phyloP scores from a whole-genome alignment of 345 rosid species.

The Arabidopsis suecica region DNA sequence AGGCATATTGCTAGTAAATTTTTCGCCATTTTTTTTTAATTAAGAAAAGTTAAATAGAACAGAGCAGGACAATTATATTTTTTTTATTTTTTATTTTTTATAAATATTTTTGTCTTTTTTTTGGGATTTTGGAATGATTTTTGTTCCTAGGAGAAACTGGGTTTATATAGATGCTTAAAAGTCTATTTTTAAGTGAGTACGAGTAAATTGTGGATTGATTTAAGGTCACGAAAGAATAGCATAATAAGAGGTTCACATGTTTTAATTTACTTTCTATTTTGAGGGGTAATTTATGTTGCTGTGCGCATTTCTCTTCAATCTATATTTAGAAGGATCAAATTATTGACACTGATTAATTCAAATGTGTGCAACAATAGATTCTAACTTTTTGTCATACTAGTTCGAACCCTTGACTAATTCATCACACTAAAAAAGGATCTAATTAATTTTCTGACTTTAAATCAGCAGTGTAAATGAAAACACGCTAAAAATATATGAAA shows the following conservation, averaged over 20 bases:
- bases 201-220: conserved; percentile 30
- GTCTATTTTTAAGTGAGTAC: conserved; percentile 22
- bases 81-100: background rate
- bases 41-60: background rate
- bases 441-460: conserved; percentile 7
- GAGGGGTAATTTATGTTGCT: conserved; percentile 11
- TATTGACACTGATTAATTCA: background rate
- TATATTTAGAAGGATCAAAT: conserved; percentile 24
- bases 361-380: background rate
- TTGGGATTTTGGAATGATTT: conserved; percentile 8
- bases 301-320: conserved; percentile 38
- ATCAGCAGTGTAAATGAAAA: background rate
- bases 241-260: conserved; percentile 13
- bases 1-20: conserved; percentile 33
- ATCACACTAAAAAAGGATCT: background rate
- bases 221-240: conserved; percentile 32
- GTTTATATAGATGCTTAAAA: conserved; percentile 30
- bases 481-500: too few relatives aligned
- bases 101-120: background rate
- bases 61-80: background rate
- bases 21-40: conserved; percentile 30
- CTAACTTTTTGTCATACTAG: background rate
- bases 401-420: conserved; percentile 11
- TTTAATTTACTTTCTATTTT: conserved; percentile 7
- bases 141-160: background rate